These are phyloP conservation scores for Ophiorrhiza pumila DNA, from an alignment of 257 asterid species.

Conservation along the genomic window DNA sequence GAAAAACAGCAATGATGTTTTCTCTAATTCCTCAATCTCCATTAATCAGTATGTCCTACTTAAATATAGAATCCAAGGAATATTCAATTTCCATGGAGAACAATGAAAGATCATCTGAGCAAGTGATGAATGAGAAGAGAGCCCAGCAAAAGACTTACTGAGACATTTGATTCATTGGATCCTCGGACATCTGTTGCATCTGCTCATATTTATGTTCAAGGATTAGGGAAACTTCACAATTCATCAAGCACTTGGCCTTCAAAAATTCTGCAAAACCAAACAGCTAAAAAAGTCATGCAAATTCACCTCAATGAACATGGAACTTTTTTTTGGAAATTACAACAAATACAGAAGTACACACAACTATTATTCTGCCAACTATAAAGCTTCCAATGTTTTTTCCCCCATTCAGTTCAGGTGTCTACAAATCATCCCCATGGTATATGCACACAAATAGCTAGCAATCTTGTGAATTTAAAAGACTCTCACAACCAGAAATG, in stretches of 20 bases:
- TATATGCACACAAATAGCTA: neutral
- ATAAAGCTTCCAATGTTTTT: neutral
- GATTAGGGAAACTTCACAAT: constrained; percentile 85
- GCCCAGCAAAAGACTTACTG: constrained; percentile 46
- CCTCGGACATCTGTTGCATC: constrained; percentile 90
- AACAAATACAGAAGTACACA: neutral
- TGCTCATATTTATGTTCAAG: constrained; percentile 89
- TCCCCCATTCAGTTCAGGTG: no score
- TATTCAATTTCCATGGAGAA: neutral
- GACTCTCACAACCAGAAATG: neutral
- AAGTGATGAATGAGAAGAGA: neutral
- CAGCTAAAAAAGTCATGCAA: neutral
- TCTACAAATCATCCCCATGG: no score
- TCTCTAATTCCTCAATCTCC: neutral
- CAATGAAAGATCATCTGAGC: neutral
- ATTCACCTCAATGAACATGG: neutral
- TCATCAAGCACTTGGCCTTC: constrained; percentile 92
- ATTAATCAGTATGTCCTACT: neutral
- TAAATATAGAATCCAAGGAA: neutral
- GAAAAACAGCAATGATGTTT: neutral
- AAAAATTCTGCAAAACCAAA: constrained; percentile 40
- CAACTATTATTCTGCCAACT: neutral
- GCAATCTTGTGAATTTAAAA: neutral
- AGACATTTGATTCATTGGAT: constrained; percentile 80
- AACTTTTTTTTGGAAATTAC: neutral